A percentile compares a stretch with the other conserved stretches of the same genome.
Conservation (phyloP, 352 stramenopile species). For the Phytopythium montanum region DNA sequence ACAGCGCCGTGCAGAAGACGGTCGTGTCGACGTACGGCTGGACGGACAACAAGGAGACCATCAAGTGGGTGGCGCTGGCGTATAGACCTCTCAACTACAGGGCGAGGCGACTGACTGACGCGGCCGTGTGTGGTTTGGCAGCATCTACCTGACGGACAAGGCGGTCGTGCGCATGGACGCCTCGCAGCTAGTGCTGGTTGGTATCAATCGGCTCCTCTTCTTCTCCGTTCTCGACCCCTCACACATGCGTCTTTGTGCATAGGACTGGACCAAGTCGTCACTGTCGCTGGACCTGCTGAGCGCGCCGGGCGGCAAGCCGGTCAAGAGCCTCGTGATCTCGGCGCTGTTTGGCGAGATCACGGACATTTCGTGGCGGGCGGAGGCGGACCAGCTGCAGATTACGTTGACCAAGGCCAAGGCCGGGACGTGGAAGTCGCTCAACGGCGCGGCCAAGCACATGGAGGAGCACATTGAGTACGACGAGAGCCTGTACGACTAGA, state of each 20-base stretch:
- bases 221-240: not conserved
- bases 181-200: slow-evolving; percentile 73
- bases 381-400: slow-evolving; percentile 63
- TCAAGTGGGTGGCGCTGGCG: slow-evolving; percentile 30
- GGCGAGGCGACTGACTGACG: not conserved
- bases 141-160: slow-evolving; percentile 77
- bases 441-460: slow-evolving; percentile 76
- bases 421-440: slow-evolving; percentile 74
- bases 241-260: not conserved
- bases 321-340: slow-evolving; percentile 71
- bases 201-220: slow-evolving; percentile 20
- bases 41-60: slow-evolving; percentile 65
- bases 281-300: slow-evolving; percentile 67
- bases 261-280: slow-evolving; percentile 82
- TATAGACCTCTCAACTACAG: not conserved
- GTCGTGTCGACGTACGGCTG: slow-evolving; percentile 77
- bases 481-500: slow-evolving; percentile 52
- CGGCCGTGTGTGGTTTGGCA: slow-evolving; percentile 15
- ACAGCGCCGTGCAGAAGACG: slow-evolving; percentile 35
- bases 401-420: slow-evolving; percentile 60
- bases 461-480: slow-evolving; percentile 87
- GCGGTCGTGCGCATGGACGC: slow-evolving; percentile 44
- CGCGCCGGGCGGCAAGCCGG: slow-evolving; percentile 24
- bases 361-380: slow-evolving; percentile 51
- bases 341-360: slow-evolving; percentile 68